phyloP scores from a whole-genome alignment of 805 yeast species.

The Candida nitratophila region DNA sequence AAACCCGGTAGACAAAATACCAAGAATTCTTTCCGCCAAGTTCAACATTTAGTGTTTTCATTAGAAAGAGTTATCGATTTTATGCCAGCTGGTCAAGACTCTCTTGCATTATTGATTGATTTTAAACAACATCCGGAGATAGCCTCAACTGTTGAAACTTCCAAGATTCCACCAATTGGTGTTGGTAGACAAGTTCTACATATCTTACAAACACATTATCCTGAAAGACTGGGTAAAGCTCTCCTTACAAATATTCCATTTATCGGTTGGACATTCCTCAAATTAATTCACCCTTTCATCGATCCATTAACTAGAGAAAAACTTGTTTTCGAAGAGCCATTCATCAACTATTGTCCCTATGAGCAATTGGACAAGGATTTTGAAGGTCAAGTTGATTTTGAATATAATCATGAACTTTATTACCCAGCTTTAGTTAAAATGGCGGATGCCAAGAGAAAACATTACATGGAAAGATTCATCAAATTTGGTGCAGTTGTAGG shows the following conservation, averaged over 20 bases:
- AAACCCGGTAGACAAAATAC: slow-evolving; percentile 97
- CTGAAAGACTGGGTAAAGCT: slow-evolving; percentile 93
- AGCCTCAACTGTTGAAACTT: slow-evolving; percentile 41
- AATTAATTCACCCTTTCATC: slow-evolving; percentile 89
- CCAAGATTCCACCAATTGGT: slow-evolving; percentile 81
- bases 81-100: slow-evolving; percentile 97
- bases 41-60: slow-evolving; percentile 92
- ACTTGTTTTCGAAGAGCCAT: slow-evolving; percentile 86
- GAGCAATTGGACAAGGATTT: slow-evolving; percentile 78
- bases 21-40: slow-evolving; percentile 81
- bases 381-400: slow-evolving; percentile 82
- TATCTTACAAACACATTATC: slow-evolving; percentile 94
- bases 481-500: slow-evolving; percentile 72
- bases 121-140: slow-evolving; percentile 71
- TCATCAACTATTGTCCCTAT: slow-evolving; percentile 70
- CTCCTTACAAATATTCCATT: slow-evolving; percentile 89
- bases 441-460: slow-evolving; percentile 50
- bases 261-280: slow-evolving; percentile 87
- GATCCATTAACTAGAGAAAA: slow-evolving; percentile 95
- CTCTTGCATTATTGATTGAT: slow-evolving; percentile 84
- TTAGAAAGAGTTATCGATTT: slow-evolving; percentile 86
- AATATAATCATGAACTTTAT: slow-evolving; percentile 70
- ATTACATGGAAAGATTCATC: slow-evolving; percentile 61
- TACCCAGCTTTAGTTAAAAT: slow-evolving; percentile 67
- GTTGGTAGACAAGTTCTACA: slow-evolving; percentile 89